Base-by-base conservation (phyloP, 345 rosid species). In the Eucalyptus leucophloia region DNA sequence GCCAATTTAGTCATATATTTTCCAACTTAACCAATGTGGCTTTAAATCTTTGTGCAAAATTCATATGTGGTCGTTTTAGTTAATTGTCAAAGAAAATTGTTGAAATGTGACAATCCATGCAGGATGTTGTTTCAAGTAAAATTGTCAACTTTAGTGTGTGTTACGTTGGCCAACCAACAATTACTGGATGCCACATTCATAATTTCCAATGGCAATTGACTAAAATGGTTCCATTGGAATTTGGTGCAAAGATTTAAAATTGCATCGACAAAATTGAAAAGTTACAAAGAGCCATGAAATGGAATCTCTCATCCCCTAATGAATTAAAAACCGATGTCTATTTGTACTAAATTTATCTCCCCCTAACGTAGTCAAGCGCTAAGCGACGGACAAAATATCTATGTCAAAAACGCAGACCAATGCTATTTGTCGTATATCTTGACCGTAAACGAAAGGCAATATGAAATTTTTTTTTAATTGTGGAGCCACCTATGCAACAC, bases 1-100 rank as follows among this genome's bases (percentile, higher is more conserved):
- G 56, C 24, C 0, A 53, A 18, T 53, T 53, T 53, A 53, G 23
- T 18, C 9, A 0, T 53, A 53, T 0, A 53, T 0, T 53, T 53
- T 53, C 0, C 4, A 18, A 53, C 3, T 53, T 18, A 24, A 53
- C 24, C 9, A 0, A 53, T 53, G 56, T 7, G 56, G 56, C 24
- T 53, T 53, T 7, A 53, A 7, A 51, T 18, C 56, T 18, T 51
- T 51, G 56, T 51, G 56, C 56, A 18, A 51, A 51, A 18, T 51
- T 51, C 56, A 18, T 51, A 49, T 49, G 56, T 51, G 56, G 56
- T 51, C 56, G 18, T 7, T 51, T 0, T 18, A 0, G 56, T 51
- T 51, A 51, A 18, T 51, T 51, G 23, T 51, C 56, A 18, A 51
- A 51, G 8, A 51, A 51, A 51, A 18, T 51, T 51, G 18, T n/a